These are phyloP conservation scores for Cochlearia excelsa DNA, from an alignment of 345 rosid species.

Conservation along the genomic window DNA sequence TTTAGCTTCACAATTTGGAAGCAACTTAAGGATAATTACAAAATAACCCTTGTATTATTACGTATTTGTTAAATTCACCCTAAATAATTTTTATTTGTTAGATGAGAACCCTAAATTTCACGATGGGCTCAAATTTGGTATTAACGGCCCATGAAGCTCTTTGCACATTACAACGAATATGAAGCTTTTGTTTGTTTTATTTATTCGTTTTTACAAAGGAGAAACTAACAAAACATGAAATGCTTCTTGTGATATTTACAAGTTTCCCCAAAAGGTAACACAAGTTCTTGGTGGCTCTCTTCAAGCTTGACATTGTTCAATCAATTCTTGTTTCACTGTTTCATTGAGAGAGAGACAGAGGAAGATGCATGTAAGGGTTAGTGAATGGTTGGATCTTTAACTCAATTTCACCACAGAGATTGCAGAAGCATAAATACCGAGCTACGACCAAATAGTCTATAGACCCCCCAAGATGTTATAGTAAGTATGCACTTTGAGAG, in stretches of 20 bases:
- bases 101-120: not conserved
- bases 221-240: conserved; percentile 27
- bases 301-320: conserved; percentile 29
- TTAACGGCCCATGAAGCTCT: conserved; percentile 8
- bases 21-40: conserved; percentile 7
- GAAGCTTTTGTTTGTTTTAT: too few species aligned
- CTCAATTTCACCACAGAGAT: conserved; percentile 10
- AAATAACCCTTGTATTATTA: not conserved
- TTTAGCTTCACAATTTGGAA: conserved; percentile 20
- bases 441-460: not conserved
- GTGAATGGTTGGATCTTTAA: not conserved
- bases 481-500: not conserved
- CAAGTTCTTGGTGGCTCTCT: not conserved
- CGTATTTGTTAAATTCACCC: not conserved
- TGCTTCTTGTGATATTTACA: conserved; percentile 19
- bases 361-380: conserved; percentile 14
- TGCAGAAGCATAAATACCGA: not conserved
- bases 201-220: conserved; percentile 3
- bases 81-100: not conserved
- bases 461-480: conserved; percentile 3
- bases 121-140: not conserved
- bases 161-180: not conserved
- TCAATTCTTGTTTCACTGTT: conserved; percentile 24
- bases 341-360: conserved; percentile 6
- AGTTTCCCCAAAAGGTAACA: conserved; percentile 6